phyloP scores from a whole-genome alignment of 352 stramenopile genomes.

The Phytophthora quininea region DNA sequence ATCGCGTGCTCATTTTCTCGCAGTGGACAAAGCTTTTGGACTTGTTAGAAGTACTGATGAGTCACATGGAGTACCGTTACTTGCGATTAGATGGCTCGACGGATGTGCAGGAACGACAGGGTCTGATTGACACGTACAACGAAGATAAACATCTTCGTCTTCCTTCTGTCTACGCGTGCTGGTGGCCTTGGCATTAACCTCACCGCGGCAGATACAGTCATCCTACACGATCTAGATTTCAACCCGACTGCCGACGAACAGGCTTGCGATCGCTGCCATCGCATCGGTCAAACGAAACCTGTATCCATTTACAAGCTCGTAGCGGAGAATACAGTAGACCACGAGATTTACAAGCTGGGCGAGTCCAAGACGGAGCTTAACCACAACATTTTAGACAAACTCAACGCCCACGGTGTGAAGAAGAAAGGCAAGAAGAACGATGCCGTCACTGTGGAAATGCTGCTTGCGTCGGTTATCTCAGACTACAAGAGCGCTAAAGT shows the following conservation, averaged over 20 bases:
- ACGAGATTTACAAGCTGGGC: slow-evolving; percentile 91
- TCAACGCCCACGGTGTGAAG: slow-evolving; percentile 64
- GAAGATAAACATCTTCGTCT: slow-evolving; percentile 95
- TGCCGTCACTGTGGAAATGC: slow-evolving; percentile 77
- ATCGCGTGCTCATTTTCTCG: slow-evolving; percentile 97
- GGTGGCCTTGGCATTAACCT: slow-evolving; percentile 99
- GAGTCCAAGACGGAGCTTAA: slow-evolving; percentile 89
- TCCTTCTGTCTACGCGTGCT: slow-evolving; percentile 96
- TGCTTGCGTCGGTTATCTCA: slow-evolving; percentile 79
- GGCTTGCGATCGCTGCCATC: slow-evolving; percentile 90
- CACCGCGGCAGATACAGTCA: slow-evolving; percentile 91
- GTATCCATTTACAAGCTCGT: slow-evolving; percentile 95
- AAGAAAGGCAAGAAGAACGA: slow-evolving; percentile 38
- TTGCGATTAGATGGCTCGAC: slow-evolving; percentile 83
- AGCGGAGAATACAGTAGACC: slow-evolving; percentile 89
- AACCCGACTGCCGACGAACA: slow-evolving; percentile 88
- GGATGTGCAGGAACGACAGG: slow-evolving; percentile 74
- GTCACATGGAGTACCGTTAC: slow-evolving; percentile 76
- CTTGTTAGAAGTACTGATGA: slow-evolving; percentile 91
- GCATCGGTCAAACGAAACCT: slow-evolving; percentile 89
- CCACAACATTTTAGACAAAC: slow-evolving; percentile 83
- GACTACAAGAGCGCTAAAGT: slow-evolving; percentile 64
- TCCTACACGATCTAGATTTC: slow-evolving; percentile 89
- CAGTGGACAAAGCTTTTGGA: slow-evolving; percentile 96
- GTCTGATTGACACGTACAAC: slow-evolving; percentile 87